Evolutionary conservation across 768 basidiomycete species (phyloP), one percentile per base, ranked within the genome.

Genomic region (Suillus subluteus): DNA sequence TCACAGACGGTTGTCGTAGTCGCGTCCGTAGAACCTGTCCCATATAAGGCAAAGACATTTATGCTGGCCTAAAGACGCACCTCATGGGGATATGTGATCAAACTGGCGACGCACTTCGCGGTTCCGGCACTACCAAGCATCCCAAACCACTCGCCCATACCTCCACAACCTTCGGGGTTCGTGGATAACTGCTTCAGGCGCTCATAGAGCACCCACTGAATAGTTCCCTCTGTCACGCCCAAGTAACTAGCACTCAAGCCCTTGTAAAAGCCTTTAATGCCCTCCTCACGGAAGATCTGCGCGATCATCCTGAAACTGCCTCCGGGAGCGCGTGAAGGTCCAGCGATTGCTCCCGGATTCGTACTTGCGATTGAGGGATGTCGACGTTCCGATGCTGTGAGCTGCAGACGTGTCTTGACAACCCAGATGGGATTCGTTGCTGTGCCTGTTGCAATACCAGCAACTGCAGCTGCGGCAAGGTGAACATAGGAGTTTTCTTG

Each of bases 371-470:
- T 44, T 37, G 71, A 44, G 16, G 66, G 62, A 2, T 70, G 69
- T 32, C 67, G 74, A 2, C 69, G 75, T 43, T 75, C 74, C 23
- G 74, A 75, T n/a, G 82, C 78, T 3, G 79, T 80, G 18, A 99
- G 87, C 74, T 99, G 98, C 63, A 99, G 73, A 8, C 97, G 90
- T 54, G 98, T 99, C 79, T 99, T 99, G 67, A 99, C 95, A 58
- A 99, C 98, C 98, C 98, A 99, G 32, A 99, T 97, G 0, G 98
- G 98, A 76, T 99, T 99, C 26, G 98, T 99, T 13, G 88, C 94
- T 0, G 94, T 91, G 6, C 96, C 87, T 0, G 98, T 99, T 40
- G 84, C 82, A 69, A 99, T 81, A 0, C 97, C 96, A 1, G 97
- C 97, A 12, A 89, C 74, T 0, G 94, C 91, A 1, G 96, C 98